Evolutionary conservation across 257 asterid species (phyloP), one percentile per base, ranked within the genome.

Genomic region (Ilex asprella): DNA sequence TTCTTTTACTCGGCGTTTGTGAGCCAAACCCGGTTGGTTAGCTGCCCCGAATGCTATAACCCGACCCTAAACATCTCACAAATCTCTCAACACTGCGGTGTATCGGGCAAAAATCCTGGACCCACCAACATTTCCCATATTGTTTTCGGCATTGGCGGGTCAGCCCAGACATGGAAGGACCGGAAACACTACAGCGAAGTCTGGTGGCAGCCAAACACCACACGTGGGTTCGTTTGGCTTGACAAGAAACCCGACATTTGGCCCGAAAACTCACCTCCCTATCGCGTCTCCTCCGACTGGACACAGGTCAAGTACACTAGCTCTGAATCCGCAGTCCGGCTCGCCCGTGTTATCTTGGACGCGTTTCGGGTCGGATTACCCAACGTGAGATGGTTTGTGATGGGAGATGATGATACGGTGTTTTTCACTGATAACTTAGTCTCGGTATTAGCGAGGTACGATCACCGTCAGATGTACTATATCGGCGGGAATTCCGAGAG

Each of bases 401-500:
- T 91, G 98, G 98, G 98, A 16, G 98, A 91, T 63, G 98, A 91
- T 43, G 98, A 91, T 58, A 88, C 98, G 12, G 91, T 91, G 51
- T 91, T 91, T 60, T 91, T 91, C 71, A 68, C 84, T 11, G 91
- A 84, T 10, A 91, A 91, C 46, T 30, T 88, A 39, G 93, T 73
- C 15, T 61, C 93, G 72, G 97, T 86, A 60, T 73, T 91, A 52
- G 77, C 67, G 49, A 81, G 75, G 75, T 86, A 91, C 75, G 95
- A 91, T 56, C 89, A 91, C 84, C 83, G 86, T 31, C 49, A 68
- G 73, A 81, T 86, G 96, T 76, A 75, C 62, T 91, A 91, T 75
- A 67, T 91, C 46, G 98, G 98, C 27, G 93, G 91, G 58, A 78
- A 62, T 67, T 88, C 97, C 62, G 98, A 91, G 83, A 91, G 95